A percentile compares a stretch with the other conserved stretches of the same genome.
phyloP scores from a whole-genome alignment of 2,329 filamentous ascomycete genomes.

The Lasiodiplodia theobromae region DNA sequence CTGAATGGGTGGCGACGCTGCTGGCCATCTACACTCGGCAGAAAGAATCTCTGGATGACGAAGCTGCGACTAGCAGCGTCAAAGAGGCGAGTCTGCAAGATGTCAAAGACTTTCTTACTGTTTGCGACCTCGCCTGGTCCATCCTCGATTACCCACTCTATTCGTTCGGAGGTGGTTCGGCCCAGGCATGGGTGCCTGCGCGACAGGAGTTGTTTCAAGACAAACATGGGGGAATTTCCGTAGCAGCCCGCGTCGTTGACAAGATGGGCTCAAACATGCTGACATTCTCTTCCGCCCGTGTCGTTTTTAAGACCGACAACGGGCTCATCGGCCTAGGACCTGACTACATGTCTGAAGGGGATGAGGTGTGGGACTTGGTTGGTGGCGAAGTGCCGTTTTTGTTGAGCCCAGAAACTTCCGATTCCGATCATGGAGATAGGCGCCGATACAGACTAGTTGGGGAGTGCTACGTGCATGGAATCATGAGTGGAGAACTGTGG shows the following conservation, averaged over 20 bases:
- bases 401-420: neutral
- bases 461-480: neutral
- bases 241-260: neutral
- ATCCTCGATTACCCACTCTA: neutral
- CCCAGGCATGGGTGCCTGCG: neutral
- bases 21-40: too few relatives aligned
- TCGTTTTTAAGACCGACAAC: neutral
- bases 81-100: neutral
- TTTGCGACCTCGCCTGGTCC: neutral
- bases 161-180: neutral
- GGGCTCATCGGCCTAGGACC: neutral
- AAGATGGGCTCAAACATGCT: neutral
- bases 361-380: neutral
- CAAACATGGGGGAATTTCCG: too few relatives aligned
- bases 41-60: too few relatives aligned
- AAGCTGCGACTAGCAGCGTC: too few relatives aligned
- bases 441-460: neutral
- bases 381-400: constrained; percentile 1
- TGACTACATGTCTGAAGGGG: neutral
- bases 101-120: neutral
- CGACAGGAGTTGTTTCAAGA: too few relatives aligned
- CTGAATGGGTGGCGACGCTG: too few relatives aligned
- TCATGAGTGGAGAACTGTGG: constrained; percentile 4
- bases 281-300: neutral
- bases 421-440: neutral